These are phyloP conservation scores for Parachaetomium inaequale DNA, from an alignment of 495 filamentous ascomycete genomes.

Conservation along the genomic window DNA sequence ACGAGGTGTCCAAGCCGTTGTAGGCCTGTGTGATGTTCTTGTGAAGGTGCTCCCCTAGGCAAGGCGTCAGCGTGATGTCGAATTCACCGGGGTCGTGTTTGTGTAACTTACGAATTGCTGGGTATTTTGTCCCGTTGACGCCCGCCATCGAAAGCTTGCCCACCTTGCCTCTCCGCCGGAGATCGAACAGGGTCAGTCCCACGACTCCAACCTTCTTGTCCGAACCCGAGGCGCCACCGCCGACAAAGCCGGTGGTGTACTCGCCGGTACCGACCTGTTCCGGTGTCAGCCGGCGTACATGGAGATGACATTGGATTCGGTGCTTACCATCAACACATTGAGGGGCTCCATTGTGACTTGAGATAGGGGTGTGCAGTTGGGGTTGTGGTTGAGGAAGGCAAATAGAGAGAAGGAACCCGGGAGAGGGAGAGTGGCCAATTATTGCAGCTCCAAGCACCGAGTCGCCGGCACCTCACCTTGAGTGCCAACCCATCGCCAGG, in stretches of 20 bases:
- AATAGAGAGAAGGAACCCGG: neutral
- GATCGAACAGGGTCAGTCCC: conserved; percentile 83
- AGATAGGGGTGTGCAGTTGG: neutral
- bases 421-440: neutral
- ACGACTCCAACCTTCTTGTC: conserved; percentile 96
- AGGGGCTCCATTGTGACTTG: conserved; percentile 63
- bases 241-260: conserved; percentile 91
- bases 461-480: neutral
- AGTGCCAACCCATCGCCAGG: neutral
- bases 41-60: conserved; percentile 71
- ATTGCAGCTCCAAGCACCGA: neutral
- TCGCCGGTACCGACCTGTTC: conserved; percentile 80
- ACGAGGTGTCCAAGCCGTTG: conserved; percentile 79
- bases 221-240: conserved; percentile 68
- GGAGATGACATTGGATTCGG: neutral
- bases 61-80: conserved; percentile 1
- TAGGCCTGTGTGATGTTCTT: conserved; percentile 86
- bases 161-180: conserved; percentile 83
- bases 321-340: conserved; percentile 78
- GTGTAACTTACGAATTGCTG: conserved; percentile 74
- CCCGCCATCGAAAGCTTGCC: conserved; percentile 85
- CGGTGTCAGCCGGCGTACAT: conserved; percentile 16
- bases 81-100: neutral
- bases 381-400: neutral
- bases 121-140: conserved; percentile 81